Base-by-base conservation (phyloP, 2,329 filamentous ascomycete species). In the Ilyonectria destructans region DNA sequence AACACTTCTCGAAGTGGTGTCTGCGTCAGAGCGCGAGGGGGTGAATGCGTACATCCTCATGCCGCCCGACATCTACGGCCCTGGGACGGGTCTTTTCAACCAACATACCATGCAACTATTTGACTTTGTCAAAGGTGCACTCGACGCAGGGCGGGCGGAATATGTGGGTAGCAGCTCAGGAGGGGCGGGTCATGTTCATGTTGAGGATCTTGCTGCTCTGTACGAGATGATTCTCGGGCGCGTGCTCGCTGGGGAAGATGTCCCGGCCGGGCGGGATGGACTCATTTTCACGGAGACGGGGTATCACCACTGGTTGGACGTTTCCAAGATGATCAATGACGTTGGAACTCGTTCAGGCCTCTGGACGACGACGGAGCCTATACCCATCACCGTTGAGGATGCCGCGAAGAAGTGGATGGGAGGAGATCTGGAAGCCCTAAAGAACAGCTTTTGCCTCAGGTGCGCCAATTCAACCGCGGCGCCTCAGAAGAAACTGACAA, bases 201-300 rank as follows among this genome's bases (percentile, higher is more conserved):
- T 69, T 1, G 1, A 45, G 0, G 68, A 70, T 35, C 55, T 70
- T 6, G 65, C 68, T 2, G 66, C 46, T 6, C n/a, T 70, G 7
- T 70, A 66, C 19, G 67, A 65, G 40, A 29, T 46, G 10, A 57
- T 70, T 35, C 8, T 66, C 8, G 7, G 35, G 2, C n/a, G 45
- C 6, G 57, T 69, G 1, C 26, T 70, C 1, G 51, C 10, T 2
- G 58, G 43, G 2, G 31, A 31, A 17, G 1, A 2, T 2, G 51
- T 69, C 1, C 62, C 65, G 3, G 57, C 43, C 8, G 49, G 54
- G 7, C 48, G 6, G 2, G n/a, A 70, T 2, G 62, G 65, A 2
- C 17, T 70, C 1, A 43, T 63, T 15, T 70, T 70, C 31, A 45
- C 49, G 3, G 68, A 70, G 40, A 65, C 58, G 6, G 56, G 58